These are phyloP conservation scores for Gloeostereum incarnatum DNA, from an alignment of 768 basidiomycete species.

Conservation along the genomic window DNA sequence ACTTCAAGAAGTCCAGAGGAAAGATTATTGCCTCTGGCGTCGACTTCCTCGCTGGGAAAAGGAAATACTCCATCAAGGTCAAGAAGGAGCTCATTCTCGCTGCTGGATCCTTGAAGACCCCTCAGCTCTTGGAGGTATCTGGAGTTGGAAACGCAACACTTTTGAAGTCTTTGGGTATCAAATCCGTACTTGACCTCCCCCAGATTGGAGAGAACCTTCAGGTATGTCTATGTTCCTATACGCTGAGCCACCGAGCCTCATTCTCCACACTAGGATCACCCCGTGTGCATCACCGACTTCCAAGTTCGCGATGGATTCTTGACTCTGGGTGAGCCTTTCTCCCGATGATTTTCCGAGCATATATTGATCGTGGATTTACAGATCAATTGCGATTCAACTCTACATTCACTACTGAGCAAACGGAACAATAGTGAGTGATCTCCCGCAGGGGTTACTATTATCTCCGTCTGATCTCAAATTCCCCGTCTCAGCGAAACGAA, in stretches of 20 bases:
- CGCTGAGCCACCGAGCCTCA: background rate
- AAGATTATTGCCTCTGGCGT: conserved; percentile 34
- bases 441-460: no score
- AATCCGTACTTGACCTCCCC: conserved; percentile 15
- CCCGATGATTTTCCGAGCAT: background rate
- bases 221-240: conserved; percentile 27
- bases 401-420: background rate
- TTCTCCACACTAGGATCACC: background rate
- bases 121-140: conserved; percentile 42
- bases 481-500: no score
- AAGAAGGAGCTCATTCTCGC: conserved; percentile 43
- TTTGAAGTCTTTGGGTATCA: conserved; percentile 25
- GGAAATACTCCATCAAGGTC: conserved; percentile 30
- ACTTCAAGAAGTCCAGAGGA: conserved; percentile 20
- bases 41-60: conserved; percentile 28
- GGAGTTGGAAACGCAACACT: conserved; percentile 35
- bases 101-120: conserved; percentile 34
- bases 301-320: background rate
- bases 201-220: conserved; percentile 44
- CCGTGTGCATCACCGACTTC: background rate
- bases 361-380: background rate
- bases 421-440: background rate
- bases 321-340: background rate
- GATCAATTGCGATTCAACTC: background rate
- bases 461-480: no score